These are phyloP conservation scores for Populus hybrid DNA, from an alignment of 441 rosid species.

Conservation along the genomic window DNA sequence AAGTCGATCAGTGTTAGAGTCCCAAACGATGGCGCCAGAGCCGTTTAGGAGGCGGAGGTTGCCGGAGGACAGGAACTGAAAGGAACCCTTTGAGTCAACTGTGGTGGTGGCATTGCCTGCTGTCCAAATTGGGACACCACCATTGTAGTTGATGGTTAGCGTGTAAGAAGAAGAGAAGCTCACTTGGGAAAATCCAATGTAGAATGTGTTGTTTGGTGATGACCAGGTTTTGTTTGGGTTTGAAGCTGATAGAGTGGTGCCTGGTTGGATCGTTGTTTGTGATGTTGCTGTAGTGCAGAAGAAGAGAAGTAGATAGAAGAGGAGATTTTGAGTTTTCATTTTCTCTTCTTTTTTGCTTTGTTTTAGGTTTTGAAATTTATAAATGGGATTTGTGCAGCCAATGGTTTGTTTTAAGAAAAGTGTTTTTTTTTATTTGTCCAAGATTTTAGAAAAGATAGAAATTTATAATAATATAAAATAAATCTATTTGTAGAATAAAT, in stretches of 20 bases:
- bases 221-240: slow-evolving; percentile 31
- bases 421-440: no score
- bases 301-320: background rate
- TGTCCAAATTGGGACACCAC: slow-evolving; percentile 47
- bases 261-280: background rate
- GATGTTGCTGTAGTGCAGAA: slow-evolving; percentile 11
- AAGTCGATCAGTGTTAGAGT: slow-evolving; percentile 36
- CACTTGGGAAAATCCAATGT: slow-evolving; percentile 31
- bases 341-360: background rate
- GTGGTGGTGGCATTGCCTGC: slow-evolving; percentile 24
- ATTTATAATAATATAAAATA: no score
- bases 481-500: no score
- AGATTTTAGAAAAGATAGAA: no score
- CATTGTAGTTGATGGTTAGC: slow-evolving; percentile 42
- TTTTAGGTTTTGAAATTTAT: background rate
- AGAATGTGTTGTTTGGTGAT: slow-evolving; percentile 44
- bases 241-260: slow-evolving; percentile 46
- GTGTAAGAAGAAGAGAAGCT: slow-evolving; percentile 27
- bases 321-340: slow-evolving; percentile 8
- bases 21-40: slow-evolving; percentile 57
- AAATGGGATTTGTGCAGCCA: background rate
- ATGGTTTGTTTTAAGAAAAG: no score
- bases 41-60: slow-evolving; percentile 52
- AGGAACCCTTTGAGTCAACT: slow-evolving; percentile 53
- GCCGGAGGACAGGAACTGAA: slow-evolving; percentile 43